Evolutionary conservation across 108 stramenopile genomes (phyloP), one percentile per base, ranked within the genome.

Genomic region (Ochromonas danica): DNA sequence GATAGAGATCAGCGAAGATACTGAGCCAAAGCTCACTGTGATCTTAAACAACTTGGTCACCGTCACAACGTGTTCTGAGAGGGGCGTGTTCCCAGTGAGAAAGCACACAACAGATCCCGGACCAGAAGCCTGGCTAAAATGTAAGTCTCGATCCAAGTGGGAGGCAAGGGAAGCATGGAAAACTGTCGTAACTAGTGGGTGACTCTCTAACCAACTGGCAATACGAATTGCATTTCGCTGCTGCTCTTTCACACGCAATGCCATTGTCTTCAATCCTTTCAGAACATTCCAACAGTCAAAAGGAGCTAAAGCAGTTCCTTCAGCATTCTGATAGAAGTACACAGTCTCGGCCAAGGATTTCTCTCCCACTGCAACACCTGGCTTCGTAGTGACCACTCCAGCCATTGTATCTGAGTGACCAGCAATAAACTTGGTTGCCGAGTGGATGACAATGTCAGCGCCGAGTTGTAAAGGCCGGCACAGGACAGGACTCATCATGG

Each of bases 11-110:
- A 88, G 82, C 36, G 84, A 85, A 79, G 86, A 82, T 27, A 86
- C 86, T 42, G 84, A 67, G 42, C 87, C 87, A 42, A 88, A 86
- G 82, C 83, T 84, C 38, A 88, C 87, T 0, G 87, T 86, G 77
- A 88, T 81, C 72, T 82, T 84, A 86, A 88, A 88, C 27, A 88
- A 78, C 65, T 86, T 84, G 35, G 83, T 81, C 33, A 78, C 42
- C 40, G 82, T 40, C 3, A 88, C 83, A 33, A 88, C 27, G 42
- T 86, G 85, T 40, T 78, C 81, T 10, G 84, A 82, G 31, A 85
- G 39, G 25, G 65, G 65, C 3, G 84, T 70, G 35, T 61, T 65
- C 0, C 87, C 87, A 0, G 85, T 88, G 14, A 82, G 79, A 79
- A 88, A 86, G 77, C 81, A 84, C 14, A 88, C 78, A 22, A 88